Base-by-base conservation (phyloP, 2,329 filamentous ascomycete species). In the Exophiala mesophila region DNA sequence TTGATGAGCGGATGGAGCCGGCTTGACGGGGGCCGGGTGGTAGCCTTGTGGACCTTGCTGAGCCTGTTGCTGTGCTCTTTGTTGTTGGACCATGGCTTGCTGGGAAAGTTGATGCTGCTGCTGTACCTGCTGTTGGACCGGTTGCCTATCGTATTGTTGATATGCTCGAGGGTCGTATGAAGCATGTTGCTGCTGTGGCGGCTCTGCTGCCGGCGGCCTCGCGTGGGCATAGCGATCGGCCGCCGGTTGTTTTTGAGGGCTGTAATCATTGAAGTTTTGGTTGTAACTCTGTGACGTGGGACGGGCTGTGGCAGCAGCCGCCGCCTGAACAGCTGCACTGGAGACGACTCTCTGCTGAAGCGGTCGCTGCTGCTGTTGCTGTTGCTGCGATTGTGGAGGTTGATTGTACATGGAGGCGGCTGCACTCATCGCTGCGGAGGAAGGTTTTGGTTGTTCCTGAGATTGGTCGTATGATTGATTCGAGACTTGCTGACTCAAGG, bases 221-320 rank as follows among this genome's bases (percentile, higher is more conserved):
- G 53, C 53, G 35, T 56, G 54, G 54, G 55, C 68, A 55, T 60
- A 65, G 59, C 36, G 55, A 54, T 51, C 62, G 55, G 44, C 35
- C 4, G 36, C 36, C 23, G 49, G 8, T 19, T 34, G 32, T 40
- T 50, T 56, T 29, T 51, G 39, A 28, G 62, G 54, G 34, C 59
- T 54, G 36, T 69, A 69, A 45, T 73, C 68, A 28, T 63, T 65
- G 30, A 66, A 68, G 17, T 68, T 56, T 49, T 69, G 64, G 28
- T 67, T 62, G 46, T 74, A 73, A 37, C 68, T 63, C 44, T 67
- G 65, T 32, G 64, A 65, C 30, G 62, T 51, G 34, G 64, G 62
- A 16, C 68, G 65, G 41, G 64, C 63, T 24, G 69, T 67, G 2
- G 70, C 72, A 6, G 67, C 69, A 3, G 74, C 73, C 1, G 72